phyloP scores from a whole-genome alignment of 495 filamentous ascomycete genomes.

The Poronia punctata region DNA sequence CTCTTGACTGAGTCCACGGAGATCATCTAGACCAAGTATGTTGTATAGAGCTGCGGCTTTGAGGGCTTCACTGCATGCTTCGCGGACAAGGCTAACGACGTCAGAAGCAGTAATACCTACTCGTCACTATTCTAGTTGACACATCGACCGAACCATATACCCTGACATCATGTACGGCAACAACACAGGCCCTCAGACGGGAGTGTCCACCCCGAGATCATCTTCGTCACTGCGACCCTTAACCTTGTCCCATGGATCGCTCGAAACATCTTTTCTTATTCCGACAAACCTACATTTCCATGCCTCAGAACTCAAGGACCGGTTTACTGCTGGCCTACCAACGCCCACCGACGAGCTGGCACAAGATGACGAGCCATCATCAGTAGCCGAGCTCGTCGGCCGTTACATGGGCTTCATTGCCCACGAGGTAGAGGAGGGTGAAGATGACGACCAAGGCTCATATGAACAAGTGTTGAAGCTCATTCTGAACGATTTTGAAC shows the following conservation, averaged over 20 bases:
- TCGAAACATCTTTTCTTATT: slow-evolving; percentile 90
- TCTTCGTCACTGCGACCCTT: slow-evolving; percentile 82
- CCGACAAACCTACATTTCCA: slow-evolving; percentile 93
- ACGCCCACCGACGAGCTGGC: slow-evolving; percentile 92
- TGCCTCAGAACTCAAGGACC: slow-evolving; percentile 83
- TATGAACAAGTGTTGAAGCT: slow-evolving; percentile 85
- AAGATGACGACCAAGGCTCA: slow-evolving; percentile 77
- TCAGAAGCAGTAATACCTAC: too few species aligned
- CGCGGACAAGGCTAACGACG: too few species aligned
- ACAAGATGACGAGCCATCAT: slow-evolving; percentile 95
- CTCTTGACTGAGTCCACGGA: slow-evolving; percentile 36
- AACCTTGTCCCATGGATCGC: slow-evolving; percentile 81
- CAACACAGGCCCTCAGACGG: slow-evolving; percentile 77
- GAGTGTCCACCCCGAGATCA: slow-evolving; percentile 88
- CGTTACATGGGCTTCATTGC: slow-evolving; percentile 87
- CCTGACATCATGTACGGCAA: slow-evolving; percentile 81
- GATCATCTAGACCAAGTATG: slow-evolving; percentile 17
- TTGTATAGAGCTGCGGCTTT: too few species aligned
- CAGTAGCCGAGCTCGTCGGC: slow-evolving; percentile 79
- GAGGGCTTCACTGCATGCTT: too few species aligned
- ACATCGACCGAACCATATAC: too few species aligned
- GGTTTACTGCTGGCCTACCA: slow-evolving; percentile 76
- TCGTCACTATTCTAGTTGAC: too few species aligned
- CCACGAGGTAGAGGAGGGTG: slow-evolving; percentile 77
- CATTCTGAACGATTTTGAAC: slow-evolving; percentile 88